A percentile compares a stretch with the other conserved stretches of the same genome.
These are phyloP conservation scores for Aquilaria sinensis DNA, from an alignment of 345 rosid genomes.

Conservation along the genomic window DNA sequence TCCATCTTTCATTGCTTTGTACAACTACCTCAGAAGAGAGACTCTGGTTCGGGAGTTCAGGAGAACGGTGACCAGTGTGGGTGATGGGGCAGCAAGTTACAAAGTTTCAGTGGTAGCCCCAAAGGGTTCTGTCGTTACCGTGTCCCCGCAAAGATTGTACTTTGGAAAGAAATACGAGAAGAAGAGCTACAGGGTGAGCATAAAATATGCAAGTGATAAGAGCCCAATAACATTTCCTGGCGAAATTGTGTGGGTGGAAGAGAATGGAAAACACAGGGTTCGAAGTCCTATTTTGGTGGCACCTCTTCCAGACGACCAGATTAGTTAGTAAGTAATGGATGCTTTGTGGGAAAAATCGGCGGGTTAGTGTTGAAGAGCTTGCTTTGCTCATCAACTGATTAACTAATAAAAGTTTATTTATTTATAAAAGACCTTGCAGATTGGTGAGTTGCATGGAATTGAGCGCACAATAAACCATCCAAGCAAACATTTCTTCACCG, in stretches of 20 bases:
- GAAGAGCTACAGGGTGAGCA: conserved; percentile 12
- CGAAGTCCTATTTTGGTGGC: conserved; percentile 26
- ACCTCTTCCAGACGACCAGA: neutral
- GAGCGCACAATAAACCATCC: no score
- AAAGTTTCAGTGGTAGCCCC: conserved; percentile 13
- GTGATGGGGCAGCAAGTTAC: conserved; percentile 20
- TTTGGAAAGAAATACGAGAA: conserved; percentile 17
- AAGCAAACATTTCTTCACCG: no score
- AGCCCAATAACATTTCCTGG: conserved; percentile 13
- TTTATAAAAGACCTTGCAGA: no score
- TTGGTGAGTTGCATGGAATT: no score
- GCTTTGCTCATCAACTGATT: no score
- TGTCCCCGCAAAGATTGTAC: conserved; percentile 15
- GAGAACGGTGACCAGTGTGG: conserved; percentile 27
- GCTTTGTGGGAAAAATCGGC: no score
- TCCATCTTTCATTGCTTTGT: conserved; percentile 28
- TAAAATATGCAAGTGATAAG: neutral
- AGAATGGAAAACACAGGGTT: conserved; percentile 13
- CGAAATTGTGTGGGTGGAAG: conserved; percentile 25
- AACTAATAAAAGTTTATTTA: no score
- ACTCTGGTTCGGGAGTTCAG: conserved; percentile 2
- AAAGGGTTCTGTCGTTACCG: conserved; percentile 7
- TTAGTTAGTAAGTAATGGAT: no score
- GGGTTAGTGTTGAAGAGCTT: no score
- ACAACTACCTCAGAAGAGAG: conserved; percentile 3